Conservation (phyloP, 139 green algal genomes). For the Micromonas commoda region DNA sequence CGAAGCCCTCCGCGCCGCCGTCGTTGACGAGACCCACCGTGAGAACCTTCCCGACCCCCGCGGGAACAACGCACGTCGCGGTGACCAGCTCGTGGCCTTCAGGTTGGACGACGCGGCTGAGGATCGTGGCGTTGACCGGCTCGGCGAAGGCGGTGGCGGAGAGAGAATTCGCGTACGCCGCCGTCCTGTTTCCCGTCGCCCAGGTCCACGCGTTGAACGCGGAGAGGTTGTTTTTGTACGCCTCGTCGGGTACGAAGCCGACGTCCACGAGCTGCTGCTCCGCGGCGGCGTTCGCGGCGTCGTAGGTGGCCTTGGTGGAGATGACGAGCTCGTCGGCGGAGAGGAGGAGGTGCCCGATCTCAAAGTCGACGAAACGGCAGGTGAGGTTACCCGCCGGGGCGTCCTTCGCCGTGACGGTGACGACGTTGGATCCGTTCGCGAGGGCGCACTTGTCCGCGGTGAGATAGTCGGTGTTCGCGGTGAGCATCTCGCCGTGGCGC, state of each 20-base stretch:
- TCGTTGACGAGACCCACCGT: neutral
- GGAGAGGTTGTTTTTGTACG: too few relatives aligned
- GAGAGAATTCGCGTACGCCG: neutral
- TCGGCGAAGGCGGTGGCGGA: neutral
- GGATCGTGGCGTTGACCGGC: neutral
- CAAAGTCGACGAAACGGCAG: neutral
- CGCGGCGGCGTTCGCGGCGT: neutral
- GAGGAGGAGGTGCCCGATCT: neutral
- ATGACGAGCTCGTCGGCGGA: neutral
- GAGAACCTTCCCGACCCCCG: neutral
- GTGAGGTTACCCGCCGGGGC: neutral
- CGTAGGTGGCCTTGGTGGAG: neutral
- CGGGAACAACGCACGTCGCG: neutral
- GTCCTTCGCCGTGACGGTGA: neutral
- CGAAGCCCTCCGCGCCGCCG: neutral
- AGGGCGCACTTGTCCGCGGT: neutral
- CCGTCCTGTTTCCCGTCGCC: neutral
- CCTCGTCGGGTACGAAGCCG: neutral
- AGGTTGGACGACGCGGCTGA: neutral
- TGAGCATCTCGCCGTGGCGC: neutral
- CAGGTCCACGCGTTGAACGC: neutral
- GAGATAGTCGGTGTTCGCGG: neutral
- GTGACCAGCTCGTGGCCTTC: neutral
- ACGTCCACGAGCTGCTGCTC: neutral
- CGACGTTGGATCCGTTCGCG: neutral